phyloP scores from a whole-genome alignment of 192 early-diverging fungal species.

The Globomyces pollinis-pini region DNA sequence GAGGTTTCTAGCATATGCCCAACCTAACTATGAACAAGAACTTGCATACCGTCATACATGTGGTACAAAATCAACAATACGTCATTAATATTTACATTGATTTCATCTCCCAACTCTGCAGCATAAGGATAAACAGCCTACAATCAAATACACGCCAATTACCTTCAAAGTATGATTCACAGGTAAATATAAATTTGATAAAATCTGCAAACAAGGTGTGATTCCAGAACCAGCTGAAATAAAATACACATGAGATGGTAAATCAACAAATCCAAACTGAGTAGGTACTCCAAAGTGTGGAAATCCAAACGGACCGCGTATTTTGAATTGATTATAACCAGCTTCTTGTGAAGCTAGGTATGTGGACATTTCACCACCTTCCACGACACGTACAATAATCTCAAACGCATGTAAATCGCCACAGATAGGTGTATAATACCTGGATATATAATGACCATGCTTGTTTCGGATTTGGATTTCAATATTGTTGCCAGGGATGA shows the following conservation, averaged over 20 bases:
- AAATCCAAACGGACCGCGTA: conserved; percentile 16
- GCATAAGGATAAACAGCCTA: conserved; percentile 13
- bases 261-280: background rate
- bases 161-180: conserved; percentile 9
- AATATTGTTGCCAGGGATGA: conserved; percentile 16
- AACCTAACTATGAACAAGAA: background rate
- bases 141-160: background rate
- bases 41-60: conserved; percentile 21
- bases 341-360: conserved; percentile 11
- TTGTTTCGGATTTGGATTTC: conserved; percentile 17
- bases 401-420: conserved; percentile 14
- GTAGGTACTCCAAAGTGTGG: conserved; percentile 8
- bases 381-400: conserved; percentile 6
- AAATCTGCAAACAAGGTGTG: conserved; percentile 25
- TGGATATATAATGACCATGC: conserved; percentile 14
- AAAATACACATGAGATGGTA: conserved; percentile 18
- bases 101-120: conserved; percentile 22
- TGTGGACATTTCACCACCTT: conserved; percentile 4
- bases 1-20: conserved; percentile 23
- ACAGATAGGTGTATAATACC: conserved; percentile 12
- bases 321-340: conserved; percentile 21
- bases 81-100: conserved; percentile 17
- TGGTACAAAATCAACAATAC: conserved; percentile 17
- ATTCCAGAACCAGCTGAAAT: conserved; percentile 30
- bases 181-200: conserved; percentile 27